Base-by-base conservation (phyloP, 148 eudicot species). In the Fallopia convolvulus region DNA sequence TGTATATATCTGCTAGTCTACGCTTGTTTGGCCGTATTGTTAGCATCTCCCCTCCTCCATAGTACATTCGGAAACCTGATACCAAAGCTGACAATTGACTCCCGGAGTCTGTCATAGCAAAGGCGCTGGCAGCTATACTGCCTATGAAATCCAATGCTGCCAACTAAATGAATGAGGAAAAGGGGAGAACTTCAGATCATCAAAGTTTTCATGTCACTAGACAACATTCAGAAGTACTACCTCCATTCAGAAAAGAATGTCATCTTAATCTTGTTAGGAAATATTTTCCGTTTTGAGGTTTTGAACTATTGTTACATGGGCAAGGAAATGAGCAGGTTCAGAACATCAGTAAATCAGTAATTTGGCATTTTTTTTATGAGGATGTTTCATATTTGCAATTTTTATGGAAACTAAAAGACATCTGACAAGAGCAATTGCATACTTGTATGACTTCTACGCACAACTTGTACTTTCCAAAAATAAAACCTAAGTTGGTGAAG, bases 91-190 rank as follows among this genome's bases (percentile, higher is more conserved):
- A 96, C 36, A 96, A 83, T 80, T 96, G 99, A 84, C 99, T 96
- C 70, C 99, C 99, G 0, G 98, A 91, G 80, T 96, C 99, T 0
- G 99, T 96, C 99, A 96, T 96, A 58, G 99, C 98, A 83, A 96
- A 96, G 36, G 83, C 89, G 77, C 88, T 87, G 14, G 99, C 78
- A 33, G 99, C 98, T 13, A 94, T 90, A 85, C 97, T 87, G 66
- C 84, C 94, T 79, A 96, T 91, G 84, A 88, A 96, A 87, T 96
- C 99, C 78, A 96, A 80, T 72, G 98, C 99, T 47, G 99, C 99
- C 85, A 93, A 73, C 99, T 96, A 85, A 80, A 76, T 47, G 70
- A 36, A n/a, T n/a, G n/a, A 68, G 44, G 13, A 61, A 21, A 23
- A 13, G 14, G 8, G 8, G 1, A 11, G 20, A 11, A 61, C 3